Base-by-base conservation (phyloP, 805 yeast species). In the Saccharomycopsis vini region DNA sequence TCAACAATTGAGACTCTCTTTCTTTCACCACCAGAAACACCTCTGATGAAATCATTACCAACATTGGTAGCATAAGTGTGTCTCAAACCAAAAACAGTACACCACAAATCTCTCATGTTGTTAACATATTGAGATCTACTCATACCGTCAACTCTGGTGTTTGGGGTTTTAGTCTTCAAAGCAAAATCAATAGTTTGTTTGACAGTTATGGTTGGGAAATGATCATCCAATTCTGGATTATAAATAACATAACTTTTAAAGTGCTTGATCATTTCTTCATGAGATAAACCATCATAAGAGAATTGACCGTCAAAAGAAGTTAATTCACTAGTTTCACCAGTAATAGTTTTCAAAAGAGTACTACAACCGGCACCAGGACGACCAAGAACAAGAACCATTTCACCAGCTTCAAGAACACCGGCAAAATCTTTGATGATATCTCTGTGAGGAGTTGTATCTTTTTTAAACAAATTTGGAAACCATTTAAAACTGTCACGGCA, bases 201-300 rank as follows among this genome's bases (percentile, higher is more conserved):
- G 30, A 82, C 90, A 1, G 87, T 81, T 51, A 82, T 65, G 51
- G 79, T 79, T 9, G 92, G 90, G 64, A 81, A 80, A 60, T 82
- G 92, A 47, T 72, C 72, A 57, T 82, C 92, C 45, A 78, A 62
- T 60, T 74, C 80, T 29, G 78, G 78, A 52, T 73, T 73, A 57
- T 76, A 76, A 36, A 76, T 62, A 39, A 76, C 61, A 51, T 75
- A 84, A 24, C 75, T 69, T 51, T 73, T 73, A 63, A 67, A 81
- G 31, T 65, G 57, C 48, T 68, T 59, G 63, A 78, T 64, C 79
- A 82, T 77, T 49, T 78, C 82, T 30, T 62, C 51, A 54, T 74
- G 80, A 15, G 67, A 56, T 41, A 81, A 63, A 39, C 85, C 84
- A 56, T 79, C 84, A 54, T 80, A 82, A 5, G 67, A 54, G 46